phyloP scores from a whole-genome alignment of 106 monocot genomes.

The Allium sativum region DNA sequence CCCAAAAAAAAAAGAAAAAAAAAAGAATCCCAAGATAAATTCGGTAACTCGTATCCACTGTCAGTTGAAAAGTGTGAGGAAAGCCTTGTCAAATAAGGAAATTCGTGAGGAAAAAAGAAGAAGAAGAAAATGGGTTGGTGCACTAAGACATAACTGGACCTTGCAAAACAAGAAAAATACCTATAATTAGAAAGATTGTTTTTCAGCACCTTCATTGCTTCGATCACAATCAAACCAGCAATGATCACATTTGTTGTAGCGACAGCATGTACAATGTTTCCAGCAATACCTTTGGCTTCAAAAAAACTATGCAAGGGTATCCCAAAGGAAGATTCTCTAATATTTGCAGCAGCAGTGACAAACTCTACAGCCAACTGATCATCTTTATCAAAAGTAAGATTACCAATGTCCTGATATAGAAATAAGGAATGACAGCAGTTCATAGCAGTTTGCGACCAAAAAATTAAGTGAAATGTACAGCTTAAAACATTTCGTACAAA shows the following conservation, averaged over 20 bases:
- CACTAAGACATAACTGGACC: no score
- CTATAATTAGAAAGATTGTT: neutral
- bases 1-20: no score
- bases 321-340: slow-evolving; percentile 87
- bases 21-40: no score
- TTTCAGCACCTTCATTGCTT: slow-evolving; percentile 82
- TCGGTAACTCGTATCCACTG: no score
- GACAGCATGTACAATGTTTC: slow-evolving; percentile 99
- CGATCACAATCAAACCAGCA: slow-evolving; percentile 93
- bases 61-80: no score
- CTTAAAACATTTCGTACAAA: neutral
- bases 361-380: slow-evolving; percentile 94
- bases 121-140: no score
- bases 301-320: slow-evolving; percentile 93
- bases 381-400: slow-evolving; percentile 86
- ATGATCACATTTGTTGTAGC: slow-evolving; percentile 98
- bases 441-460: neutral
- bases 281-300: slow-evolving; percentile 98
- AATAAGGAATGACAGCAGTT: neutral
- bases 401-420: slow-evolving; percentile 70
- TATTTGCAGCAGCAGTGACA: slow-evolving; percentile 97
- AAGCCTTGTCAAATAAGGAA: no score
- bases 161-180: no score
- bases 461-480: neutral
- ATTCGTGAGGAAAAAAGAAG: no score